Conservation (phyloP, 1,284 basidiomycete genomes). For the Malassezia globosa region DNA sequence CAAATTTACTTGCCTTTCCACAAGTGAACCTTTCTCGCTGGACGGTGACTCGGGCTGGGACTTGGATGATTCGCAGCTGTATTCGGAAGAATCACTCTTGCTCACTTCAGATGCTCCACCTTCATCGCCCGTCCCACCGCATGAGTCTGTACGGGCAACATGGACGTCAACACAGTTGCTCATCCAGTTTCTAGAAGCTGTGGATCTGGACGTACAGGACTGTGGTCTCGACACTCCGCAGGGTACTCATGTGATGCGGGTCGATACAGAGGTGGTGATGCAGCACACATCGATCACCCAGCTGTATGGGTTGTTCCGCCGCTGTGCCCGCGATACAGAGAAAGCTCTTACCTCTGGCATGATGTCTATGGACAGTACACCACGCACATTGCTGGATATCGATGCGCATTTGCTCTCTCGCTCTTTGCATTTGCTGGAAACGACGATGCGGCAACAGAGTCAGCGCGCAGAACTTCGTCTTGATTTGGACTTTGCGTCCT, state of each 20-base stretch:
- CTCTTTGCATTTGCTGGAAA: slow-evolving; percentile 24
- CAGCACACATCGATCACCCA: background rate
- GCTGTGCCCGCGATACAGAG: slow-evolving; percentile 8
- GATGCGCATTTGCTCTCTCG: slow-evolving; percentile 17
- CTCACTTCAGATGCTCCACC: slow-evolving; percentile 6
- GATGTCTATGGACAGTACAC: background rate
- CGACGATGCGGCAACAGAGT: slow-evolving; percentile 14
- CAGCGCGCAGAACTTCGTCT: background rate
- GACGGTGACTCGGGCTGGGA: slow-evolving; percentile 11
- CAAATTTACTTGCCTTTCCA: background rate
- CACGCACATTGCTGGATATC: slow-evolving; percentile 10
- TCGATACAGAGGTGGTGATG: slow-evolving; percentile 5
- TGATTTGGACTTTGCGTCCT: background rate
- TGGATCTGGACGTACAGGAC: background rate
- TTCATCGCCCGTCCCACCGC: slow-evolving; percentile 1
- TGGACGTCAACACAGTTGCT: background rate
- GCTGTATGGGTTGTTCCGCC: slow-evolving; percentile 7
- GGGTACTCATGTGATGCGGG: background rate
- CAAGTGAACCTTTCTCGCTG: background rate
- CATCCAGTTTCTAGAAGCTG: background rate
- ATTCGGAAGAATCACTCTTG: slow-evolving; percentile 11
- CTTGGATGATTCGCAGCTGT: slow-evolving; percentile 15
- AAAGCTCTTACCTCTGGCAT: background rate
- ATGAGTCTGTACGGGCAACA: background rate
- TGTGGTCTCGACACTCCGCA: background rate